These are phyloP conservation scores for Ophiostoma ulmi DNA, from an alignment of 2,329 filamentous ascomycete genomes.

Conservation along the genomic window DNA sequence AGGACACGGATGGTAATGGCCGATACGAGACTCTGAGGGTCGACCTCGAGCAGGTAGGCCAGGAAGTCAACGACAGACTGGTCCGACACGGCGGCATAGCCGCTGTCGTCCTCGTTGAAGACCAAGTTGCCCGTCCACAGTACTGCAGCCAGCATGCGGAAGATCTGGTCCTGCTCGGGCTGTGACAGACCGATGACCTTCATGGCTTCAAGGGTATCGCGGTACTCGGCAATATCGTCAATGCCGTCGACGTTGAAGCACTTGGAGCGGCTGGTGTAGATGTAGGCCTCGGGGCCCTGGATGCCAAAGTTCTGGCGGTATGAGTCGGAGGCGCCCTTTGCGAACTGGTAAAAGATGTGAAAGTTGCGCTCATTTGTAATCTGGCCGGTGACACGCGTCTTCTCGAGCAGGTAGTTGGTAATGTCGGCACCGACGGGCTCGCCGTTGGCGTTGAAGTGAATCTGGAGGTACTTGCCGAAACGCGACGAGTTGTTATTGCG, in stretches of 20 bases:
- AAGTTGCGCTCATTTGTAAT: conserved; percentile 96
- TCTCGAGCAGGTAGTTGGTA: conserved; percentile 95
- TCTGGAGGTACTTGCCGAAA: conserved; percentile 96
- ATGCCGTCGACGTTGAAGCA: conserved; percentile 93
- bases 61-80: conserved; percentile 91
- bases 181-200: conserved; percentile 84
- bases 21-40: conserved; percentile 72
- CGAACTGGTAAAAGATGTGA: conserved; percentile 99
- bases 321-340: conserved; percentile 82
- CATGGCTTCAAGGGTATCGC: conserved; percentile 92
- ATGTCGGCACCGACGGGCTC: conserved; percentile 96
- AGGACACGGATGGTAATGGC: conserved; percentile 86
- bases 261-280: conserved; percentile 90
- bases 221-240: conserved; percentile 82
- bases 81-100: conserved; percentile 81
- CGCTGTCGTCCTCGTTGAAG: conserved; percentile 82
- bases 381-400: conserved; percentile 89
- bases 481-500: conserved; percentile 98
- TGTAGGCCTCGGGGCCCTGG: conserved; percentile 85
- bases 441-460: conserved; percentile 87
- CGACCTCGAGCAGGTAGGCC: conserved; percentile 87
- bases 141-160: conserved; percentile 86
- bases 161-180: conserved; percentile 89
- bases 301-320: conserved; percentile 86
- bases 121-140: conserved; percentile 93